These are phyloP conservation scores for Clarireedia sp. DNA, from an alignment of 2,329 filamentous ascomycete species.

Conservation along the genomic window DNA sequence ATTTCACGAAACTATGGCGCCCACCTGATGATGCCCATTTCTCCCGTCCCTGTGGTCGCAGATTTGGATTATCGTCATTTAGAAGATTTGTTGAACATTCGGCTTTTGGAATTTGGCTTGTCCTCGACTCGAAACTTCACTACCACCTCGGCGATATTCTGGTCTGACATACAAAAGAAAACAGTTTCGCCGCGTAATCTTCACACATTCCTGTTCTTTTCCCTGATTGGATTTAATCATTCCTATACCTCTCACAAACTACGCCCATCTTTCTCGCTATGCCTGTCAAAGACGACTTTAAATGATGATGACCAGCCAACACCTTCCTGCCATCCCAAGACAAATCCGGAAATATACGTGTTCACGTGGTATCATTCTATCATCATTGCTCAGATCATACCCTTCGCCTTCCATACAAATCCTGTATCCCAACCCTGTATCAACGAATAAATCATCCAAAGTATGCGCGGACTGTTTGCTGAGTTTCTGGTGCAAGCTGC, in stretches of 20 bases:
- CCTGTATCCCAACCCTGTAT: slow-evolving; percentile 10
- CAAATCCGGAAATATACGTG: slow-evolving; percentile 11
- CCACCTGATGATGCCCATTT: too few species aligned
- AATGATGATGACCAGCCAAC: slow-evolving; percentile 11
- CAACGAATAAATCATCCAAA: slow-evolving; percentile 49
- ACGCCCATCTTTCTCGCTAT: slow-evolving; percentile 7
- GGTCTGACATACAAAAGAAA: background rate
- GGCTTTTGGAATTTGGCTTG: too few species aligned
- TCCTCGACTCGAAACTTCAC: background rate
- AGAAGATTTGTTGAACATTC: too few species aligned
- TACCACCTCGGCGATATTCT: background rate
- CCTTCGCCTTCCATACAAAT: slow-evolving; percentile 2
- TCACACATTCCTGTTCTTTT: background rate
- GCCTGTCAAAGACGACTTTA: background rate
- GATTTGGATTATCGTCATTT: too few species aligned
- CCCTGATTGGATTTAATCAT: background rate
- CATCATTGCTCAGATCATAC: slow-evolving; percentile 5
- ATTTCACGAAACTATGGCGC: too few species aligned
- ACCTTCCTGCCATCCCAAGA: slow-evolving; percentile 9
- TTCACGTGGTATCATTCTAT: slow-evolving; percentile 12
- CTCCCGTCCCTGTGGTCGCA: too few species aligned
- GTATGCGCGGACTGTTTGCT: slow-evolving; percentile 69
- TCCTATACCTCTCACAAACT: background rate
- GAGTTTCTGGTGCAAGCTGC: slow-evolving; percentile 70
- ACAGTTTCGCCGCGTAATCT: background rate